Evolutionary conservation across 495 filamentous ascomycete species (phyloP), one percentile per base, ranked within the genome.

Genomic region (Massariosphaeria phaeospora): DNA sequence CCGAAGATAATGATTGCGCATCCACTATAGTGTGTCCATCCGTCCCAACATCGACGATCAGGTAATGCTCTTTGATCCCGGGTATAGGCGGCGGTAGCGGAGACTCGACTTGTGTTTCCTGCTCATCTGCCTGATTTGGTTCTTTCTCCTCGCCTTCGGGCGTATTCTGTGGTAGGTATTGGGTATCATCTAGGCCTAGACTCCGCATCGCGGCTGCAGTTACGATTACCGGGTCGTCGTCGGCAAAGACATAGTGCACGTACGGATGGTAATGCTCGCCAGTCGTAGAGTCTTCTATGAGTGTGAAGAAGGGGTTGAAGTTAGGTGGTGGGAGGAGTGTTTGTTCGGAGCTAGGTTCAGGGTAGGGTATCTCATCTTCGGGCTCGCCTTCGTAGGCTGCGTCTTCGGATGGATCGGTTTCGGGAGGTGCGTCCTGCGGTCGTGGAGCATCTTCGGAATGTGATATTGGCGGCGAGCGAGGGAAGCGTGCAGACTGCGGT

Each of bases 231-330:
- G 63, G 66, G 47, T 70, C 64, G 46, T 71, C 69, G 33, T 75
- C 72, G 17, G 62, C 50, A 27, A 76, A 97, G 55, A 96, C 79
- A 72, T 97, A 97, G 75, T 91, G 89, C 2, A 95, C 82, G 34
- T 77, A 81, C 18, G 83, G 81, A 56, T 94, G 91, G 69, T 91
- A 77, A 70, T 88, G 73, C 8, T 75, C 76, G 41, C 77, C 77
- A 24, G 72, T 72, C 12, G 69, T 73, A 13, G 73, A 60, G 64
- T 83, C 80, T 52, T 79, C 72, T 56, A 88, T 70, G 33, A 88
- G 72, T 8, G 82, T 76, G 69, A 86, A 88, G 71, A 85, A 75
- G 21, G 84, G 82, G 34, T 72, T 67, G 72, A 88, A 86, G 46
- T 71, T 67, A 2, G 73, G 73, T 12, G 69, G 70, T 15, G 68